Percentiles rank a stretch among this genome's conserved stretches.
Evolutionary conservation across 2,329 filamentous ascomycete genomes (phyloP).

Genomic region (Aspergillus fructus): DNA sequence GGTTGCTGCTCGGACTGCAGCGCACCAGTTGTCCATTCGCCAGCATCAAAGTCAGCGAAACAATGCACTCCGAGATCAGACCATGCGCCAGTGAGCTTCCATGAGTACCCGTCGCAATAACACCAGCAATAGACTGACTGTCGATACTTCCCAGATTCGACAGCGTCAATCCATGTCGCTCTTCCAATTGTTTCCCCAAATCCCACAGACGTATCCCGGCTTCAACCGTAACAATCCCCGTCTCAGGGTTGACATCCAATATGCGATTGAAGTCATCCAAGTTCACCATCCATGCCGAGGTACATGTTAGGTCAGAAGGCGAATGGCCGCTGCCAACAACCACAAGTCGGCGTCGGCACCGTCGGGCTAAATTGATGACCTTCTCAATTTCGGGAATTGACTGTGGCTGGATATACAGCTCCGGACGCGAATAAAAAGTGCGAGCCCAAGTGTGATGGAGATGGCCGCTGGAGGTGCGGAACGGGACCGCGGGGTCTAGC

Average conservation of each 20-base stretch:
- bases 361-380: conserved; percentile 74
- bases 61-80: conserved; percentile 75
- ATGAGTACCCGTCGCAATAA: conserved; percentile 90
- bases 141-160: conserved; percentile 94
- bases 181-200: conserved; percentile 71
- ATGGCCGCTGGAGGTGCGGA: conserved; percentile 71
- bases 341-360: conserved; percentile 76
- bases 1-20: conserved; percentile 67
- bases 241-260: conserved; percentile 65
- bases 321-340: conserved; percentile 91
- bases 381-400: conserved; percentile 80
- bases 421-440: conserved; percentile 84
- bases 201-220: conserved; percentile 81
- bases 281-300: conserved; percentile 91
- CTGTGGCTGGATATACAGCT: conserved; percentile 85
- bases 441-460: conserved; percentile 91
- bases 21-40: conserved; percentile 72
- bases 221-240: conserved; percentile 71
- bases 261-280: conserved; percentile 79
- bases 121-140: conserved; percentile 87
- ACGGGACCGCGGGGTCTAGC: conserved; percentile 65
- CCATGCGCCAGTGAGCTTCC: conserved; percentile 84
- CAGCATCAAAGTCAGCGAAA: conserved; percentile 74
- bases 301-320: conserved; percentile 87
- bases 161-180: conserved; percentile 71